phyloP scores from a whole-genome alignment of 352 stramenopile species.

The Phytophthora nicotianae region DNA sequence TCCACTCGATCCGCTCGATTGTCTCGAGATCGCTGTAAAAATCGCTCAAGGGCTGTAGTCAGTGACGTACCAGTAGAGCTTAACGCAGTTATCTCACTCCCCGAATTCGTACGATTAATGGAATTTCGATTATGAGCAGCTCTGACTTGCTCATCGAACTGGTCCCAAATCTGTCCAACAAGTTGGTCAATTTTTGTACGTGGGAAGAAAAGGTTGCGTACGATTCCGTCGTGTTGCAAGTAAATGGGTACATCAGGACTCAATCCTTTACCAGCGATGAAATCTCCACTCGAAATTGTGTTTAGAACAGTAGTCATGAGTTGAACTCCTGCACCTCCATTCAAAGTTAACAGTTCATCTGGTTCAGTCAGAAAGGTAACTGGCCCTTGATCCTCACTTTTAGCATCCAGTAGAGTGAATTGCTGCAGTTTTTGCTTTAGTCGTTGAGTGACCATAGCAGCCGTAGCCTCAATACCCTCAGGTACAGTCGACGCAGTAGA shows the following conservation, averaged over 20 bases:
- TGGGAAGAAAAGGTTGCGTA: slow-evolving; percentile 62
- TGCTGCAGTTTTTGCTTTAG: slow-evolving; percentile 33
- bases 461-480: slow-evolving; percentile 22
- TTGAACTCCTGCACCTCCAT: slow-evolving; percentile 1
- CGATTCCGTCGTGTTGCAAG: slow-evolving; percentile 62
- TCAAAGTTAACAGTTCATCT: slow-evolving; percentile 29
- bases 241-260: slow-evolving; percentile 50
- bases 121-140: slow-evolving; percentile 37
- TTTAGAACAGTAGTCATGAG: neutral
- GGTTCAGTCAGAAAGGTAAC: slow-evolving; percentile 63
- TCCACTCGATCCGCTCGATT: slow-evolving; percentile 49
- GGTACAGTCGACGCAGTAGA: slow-evolving; percentile 10
- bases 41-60: slow-evolving; percentile 39
- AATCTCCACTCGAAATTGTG: slow-evolving; percentile 33
- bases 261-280: slow-evolving; percentile 44
- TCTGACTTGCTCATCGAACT: slow-evolving; percentile 61
- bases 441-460: slow-evolving; percentile 24
- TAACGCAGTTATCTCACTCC: slow-evolving; percentile 3
- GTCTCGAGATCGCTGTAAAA: slow-evolving; percentile 44
- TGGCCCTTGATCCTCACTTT: slow-evolving; percentile 2
- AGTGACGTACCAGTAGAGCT: slow-evolving; percentile 13
- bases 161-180: slow-evolving; percentile 61
- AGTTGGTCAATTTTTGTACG: slow-evolving; percentile 51
- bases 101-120: neutral
- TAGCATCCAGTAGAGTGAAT: slow-evolving; percentile 15